Conservation (phyloP, 2,329 filamentous ascomycete species). For the Exophiala phaeomuriformis region DNA sequence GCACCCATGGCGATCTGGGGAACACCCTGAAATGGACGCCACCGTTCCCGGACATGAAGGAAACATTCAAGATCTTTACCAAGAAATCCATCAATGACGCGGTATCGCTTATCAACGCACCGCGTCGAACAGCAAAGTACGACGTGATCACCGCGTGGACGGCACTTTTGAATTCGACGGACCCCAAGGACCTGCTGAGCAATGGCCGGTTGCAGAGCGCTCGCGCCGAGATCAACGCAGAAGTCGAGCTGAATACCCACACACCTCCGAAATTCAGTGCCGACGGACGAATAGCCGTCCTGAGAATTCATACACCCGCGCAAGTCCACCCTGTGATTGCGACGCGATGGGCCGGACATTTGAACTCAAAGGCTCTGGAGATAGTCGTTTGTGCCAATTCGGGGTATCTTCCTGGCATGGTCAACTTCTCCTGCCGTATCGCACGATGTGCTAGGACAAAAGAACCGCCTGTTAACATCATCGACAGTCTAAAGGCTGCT, state of each 20-base stretch:
- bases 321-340: constrained; percentile 63
- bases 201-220: constrained; percentile 48
- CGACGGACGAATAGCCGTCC: constrained; percentile 56
- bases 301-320: constrained; percentile 53
- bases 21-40: constrained; percentile 58
- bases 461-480: constrained; percentile 56
- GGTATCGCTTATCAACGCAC: constrained; percentile 58
- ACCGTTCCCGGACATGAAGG: constrained; percentile 60
- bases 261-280: constrained; percentile 56
- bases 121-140: constrained; percentile 54
- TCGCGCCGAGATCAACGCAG: constrained; percentile 51
- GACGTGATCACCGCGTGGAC: constrained; percentile 56
- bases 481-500: constrained; percentile 49
- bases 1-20: constrained; percentile 61
- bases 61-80: constrained; percentile 53
- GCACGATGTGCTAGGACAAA: constrained; percentile 47
- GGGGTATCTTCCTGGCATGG: constrained; percentile 55
- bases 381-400: constrained; percentile 61
- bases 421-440: constrained; percentile 62
- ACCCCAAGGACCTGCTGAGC: constrained; percentile 47
- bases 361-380: constrained; percentile 53
- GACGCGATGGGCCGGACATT: constrained; percentile 57
- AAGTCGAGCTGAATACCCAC: constrained; percentile 56
- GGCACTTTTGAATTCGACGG: constrained; percentile 46
- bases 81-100: constrained; percentile 58